Percentiles rank a stretch among this genome's conserved stretches.
These are phyloP conservation scores for Cystobasidium onofrii DNA, from an alignment of 768 basidiomycete species.

Conservation along the genomic window DNA sequence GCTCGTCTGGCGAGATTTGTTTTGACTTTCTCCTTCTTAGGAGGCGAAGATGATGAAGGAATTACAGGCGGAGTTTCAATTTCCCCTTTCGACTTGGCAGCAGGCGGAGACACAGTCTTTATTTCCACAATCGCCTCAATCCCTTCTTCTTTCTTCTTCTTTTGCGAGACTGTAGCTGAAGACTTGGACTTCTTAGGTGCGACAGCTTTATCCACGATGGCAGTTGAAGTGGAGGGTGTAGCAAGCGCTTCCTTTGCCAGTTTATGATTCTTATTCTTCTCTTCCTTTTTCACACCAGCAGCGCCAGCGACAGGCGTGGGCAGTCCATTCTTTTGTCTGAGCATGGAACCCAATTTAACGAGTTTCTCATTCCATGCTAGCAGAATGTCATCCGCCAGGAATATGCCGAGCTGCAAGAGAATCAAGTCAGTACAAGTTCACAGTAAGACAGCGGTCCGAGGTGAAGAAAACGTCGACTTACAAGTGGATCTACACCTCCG, in stretches of 20 bases:
- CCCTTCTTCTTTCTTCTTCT: not conserved
- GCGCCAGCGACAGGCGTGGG: not conserved
- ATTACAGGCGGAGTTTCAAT: not conserved
- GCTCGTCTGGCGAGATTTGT: not conserved
- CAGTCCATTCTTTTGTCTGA: constrained; percentile 13
- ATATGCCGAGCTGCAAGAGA: constrained; percentile 7
- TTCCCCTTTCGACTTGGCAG: not conserved
- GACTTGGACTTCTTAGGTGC: not conserved
- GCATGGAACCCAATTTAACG: not conserved
- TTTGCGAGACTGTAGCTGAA: not conserved
- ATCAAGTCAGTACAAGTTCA: not conserved
- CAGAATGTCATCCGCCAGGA: constrained; percentile 27
- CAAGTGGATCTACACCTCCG: constrained; percentile 8
- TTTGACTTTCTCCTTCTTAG: not conserved
- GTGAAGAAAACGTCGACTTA: not conserved
- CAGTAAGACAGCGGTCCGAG: not conserved
- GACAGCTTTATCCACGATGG: not conserved
- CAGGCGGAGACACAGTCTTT: not conserved
- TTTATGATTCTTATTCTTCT: not conserved
- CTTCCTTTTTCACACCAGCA: not conserved
- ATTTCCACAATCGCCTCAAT: not conserved
- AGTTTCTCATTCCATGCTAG: constrained; percentile 30
- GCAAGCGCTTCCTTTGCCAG: not conserved
- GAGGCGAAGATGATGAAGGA: not conserved
- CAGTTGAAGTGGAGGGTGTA: not conserved